Percentiles rank a stretch among this genome's conserved stretches.
Evolutionary conservation across 2,329 filamentous ascomycete species (phyloP).

Genomic region (Nannizziopsis barbatae): DNA sequence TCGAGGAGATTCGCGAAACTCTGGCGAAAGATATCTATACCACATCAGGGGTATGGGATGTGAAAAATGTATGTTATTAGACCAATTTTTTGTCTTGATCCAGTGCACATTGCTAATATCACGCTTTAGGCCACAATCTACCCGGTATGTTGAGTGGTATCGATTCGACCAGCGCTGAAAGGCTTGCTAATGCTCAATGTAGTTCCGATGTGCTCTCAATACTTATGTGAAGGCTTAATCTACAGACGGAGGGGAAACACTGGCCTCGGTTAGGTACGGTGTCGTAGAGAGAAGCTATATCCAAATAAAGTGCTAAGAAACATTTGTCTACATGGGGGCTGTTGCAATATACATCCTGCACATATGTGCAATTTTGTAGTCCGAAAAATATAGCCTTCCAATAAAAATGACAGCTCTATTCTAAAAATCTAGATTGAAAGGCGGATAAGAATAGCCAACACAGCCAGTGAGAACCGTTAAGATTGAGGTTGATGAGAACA

Average conservation of each 20-base stretch:
- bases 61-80: conserved; percentile 46
- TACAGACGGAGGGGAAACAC: not conserved
- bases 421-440: no score
- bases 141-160: conserved; percentile 9
- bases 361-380: no score
- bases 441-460: no score
- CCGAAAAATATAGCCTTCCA: no score
- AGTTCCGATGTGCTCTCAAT: conserved; percentile 14
- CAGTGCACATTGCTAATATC: conserved; percentile 4
- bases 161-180: not conserved
- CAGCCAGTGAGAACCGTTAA: no score
- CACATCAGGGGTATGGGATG: conserved; percentile 65
- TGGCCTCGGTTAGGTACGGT: no score
- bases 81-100: not conserved
- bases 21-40: conserved; percentile 65
- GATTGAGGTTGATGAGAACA: no score
- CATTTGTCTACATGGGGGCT: no score
- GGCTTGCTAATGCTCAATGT: not conserved
- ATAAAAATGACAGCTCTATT: no score
- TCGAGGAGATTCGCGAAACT: conserved; percentile 56
- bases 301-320: no score
- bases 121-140: conserved; percentile 11
- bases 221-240: conserved; percentile 5
- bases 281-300: no score
- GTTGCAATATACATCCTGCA: no score